Conservation (phyloP, 2,329 filamentous ascomycete genomes). For the Cytospora mali region DNA sequence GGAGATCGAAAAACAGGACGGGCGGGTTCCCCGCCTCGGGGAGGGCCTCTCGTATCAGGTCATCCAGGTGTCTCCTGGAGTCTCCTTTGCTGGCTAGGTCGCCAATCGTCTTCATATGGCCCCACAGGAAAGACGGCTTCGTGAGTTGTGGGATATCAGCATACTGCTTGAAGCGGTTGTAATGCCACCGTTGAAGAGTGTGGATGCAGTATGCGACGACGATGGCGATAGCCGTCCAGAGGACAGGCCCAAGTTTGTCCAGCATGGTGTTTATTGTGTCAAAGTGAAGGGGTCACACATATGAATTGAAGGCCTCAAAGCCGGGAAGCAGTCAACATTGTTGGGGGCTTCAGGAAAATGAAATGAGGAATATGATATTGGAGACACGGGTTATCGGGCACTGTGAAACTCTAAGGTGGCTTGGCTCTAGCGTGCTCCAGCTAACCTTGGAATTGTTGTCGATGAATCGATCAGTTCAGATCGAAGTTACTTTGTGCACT, state of each 20-base stretch:
- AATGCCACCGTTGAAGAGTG: conserved; percentile 19
- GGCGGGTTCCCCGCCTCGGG: conserved; percentile 37
- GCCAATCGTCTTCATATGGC: conserved; percentile 17
- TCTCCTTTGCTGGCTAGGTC: conserved; percentile 14
- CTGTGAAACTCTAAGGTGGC: neutral
- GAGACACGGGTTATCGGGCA: too few species aligned
- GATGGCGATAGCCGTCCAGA: conserved; percentile 22
- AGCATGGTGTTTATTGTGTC: neutral
- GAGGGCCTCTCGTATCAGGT: conserved; percentile 28
- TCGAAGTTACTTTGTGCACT: neutral
- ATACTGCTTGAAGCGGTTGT: conserved; percentile 20
- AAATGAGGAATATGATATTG: neutral
- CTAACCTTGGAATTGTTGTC: neutral
- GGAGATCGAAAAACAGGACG: conserved; percentile 40
- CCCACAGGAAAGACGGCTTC: conserved; percentile 22
- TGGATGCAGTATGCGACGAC: conserved; percentile 12
- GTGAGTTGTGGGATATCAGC: conserved; percentile 18
- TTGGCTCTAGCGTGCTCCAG: neutral
- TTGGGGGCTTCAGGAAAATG: neutral
- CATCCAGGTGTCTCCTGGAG: conserved; percentile 29
- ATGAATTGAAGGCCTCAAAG: neutral
- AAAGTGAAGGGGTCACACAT: neutral
- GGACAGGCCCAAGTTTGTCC: conserved; percentile 13
- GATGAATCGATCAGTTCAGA: neutral
- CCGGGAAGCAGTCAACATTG: neutral